These are phyloP conservation scores for Phytophthora niederhauseri DNA, from an alignment of 352 stramenopile genomes.

Conservation along the genomic window DNA sequence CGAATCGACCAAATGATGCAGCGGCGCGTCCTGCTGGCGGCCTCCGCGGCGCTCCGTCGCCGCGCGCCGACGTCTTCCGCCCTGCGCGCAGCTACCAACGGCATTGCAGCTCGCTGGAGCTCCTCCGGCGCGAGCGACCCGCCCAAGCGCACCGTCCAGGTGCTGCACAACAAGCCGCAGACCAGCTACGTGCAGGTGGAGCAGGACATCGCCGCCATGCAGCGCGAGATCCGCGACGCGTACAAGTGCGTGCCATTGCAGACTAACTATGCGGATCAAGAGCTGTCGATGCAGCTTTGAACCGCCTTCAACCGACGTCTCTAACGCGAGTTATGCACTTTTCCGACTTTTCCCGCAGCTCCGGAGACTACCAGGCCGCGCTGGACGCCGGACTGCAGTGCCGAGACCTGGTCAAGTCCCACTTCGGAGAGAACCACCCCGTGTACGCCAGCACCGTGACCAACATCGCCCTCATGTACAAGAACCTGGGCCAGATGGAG, in stretches of 20 bases:
- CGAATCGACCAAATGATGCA: slow-evolving; percentile 27
- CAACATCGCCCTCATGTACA: slow-evolving; percentile 91
- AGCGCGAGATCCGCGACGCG: slow-evolving; percentile 81
- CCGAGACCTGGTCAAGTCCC: slow-evolving; percentile 68
- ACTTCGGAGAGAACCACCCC: slow-evolving; percentile 81
- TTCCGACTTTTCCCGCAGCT: slow-evolving; percentile 33
- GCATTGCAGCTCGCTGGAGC: background rate
- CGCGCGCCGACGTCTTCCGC: slow-evolving; percentile 3
- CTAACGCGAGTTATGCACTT: slow-evolving; percentile 34
- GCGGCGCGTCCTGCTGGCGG: slow-evolving; percentile 15
- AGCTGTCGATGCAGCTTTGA: slow-evolving; percentile 6
- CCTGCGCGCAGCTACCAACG: background rate
- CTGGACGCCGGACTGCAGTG: slow-evolving; percentile 72
- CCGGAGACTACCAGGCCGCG: slow-evolving; percentile 65
- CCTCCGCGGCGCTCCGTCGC: slow-evolving; percentile 23
- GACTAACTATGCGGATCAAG: background rate
- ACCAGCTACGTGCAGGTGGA: slow-evolving; percentile 73
- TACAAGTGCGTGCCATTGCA: slow-evolving; percentile 67
- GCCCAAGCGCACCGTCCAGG: slow-evolving; percentile 49
- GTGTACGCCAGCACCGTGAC: slow-evolving; percentile 87
- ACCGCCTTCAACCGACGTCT: slow-evolving; percentile 1
- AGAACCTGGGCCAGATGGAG: slow-evolving; percentile 79
- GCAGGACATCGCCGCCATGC: slow-evolving; percentile 81
- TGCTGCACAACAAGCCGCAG: slow-evolving; percentile 62
- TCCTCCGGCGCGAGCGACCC: slow-evolving; percentile 19